phyloP scores from a whole-genome alignment of 2,329 filamentous ascomycete species.

The Alternaria hordeiaustralica region DNA sequence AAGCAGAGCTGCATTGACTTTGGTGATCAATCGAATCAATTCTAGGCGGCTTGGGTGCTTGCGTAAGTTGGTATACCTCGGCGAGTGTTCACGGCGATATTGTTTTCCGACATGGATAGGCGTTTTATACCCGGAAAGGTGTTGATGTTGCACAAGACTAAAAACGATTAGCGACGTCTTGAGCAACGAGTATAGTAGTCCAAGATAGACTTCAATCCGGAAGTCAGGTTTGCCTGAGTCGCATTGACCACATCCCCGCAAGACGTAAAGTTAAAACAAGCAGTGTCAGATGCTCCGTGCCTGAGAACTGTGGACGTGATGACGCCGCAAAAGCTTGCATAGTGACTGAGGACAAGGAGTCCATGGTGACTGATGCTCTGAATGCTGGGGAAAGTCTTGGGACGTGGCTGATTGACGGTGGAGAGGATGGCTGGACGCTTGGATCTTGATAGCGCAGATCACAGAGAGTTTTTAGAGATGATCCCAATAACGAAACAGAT shows the following conservation, averaged over 20 bases:
- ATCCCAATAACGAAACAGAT: neutral
- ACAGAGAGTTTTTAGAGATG: neutral
- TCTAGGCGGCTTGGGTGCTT: neutral
- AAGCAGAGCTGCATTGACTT: neutral
- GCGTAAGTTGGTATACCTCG: neutral
- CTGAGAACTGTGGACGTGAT: neutral
- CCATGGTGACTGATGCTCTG: neutral
- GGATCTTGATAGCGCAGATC: neutral
- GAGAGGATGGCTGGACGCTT: neutral
- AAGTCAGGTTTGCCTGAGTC: neutral
- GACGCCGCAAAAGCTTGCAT: slow-evolving; percentile 1
- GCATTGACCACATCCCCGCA: slow-evolving; percentile 12
- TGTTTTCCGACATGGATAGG: neutral
- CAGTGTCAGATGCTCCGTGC: slow-evolving; percentile 10
- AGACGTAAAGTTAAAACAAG: slow-evolving; percentile 12
- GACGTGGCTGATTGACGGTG: neutral
- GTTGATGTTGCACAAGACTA: neutral
- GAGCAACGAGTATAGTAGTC: neutral
- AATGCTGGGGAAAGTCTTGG: neutral
- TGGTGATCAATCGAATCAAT: neutral
- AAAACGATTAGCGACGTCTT: neutral
- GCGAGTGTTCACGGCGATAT: neutral
- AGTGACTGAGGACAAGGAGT: neutral
- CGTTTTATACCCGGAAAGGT: neutral
- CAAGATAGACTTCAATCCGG: neutral